Evolutionary conservation across 78 protist species (phyloP).

Genomic region (Tieghemostelium lacteum): DNA sequence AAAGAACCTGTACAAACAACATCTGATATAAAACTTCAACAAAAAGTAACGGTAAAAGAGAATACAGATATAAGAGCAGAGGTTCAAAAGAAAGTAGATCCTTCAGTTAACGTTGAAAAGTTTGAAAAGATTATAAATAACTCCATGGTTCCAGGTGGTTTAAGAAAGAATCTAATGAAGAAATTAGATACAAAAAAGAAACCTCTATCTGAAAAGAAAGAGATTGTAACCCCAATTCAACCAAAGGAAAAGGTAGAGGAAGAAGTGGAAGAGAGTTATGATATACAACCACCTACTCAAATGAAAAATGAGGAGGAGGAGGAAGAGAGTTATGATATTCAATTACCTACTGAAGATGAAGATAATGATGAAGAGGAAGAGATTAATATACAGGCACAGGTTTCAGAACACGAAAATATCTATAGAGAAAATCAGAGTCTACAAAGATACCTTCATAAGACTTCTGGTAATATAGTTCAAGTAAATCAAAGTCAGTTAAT

Average conservation of each 20-base stretch:
- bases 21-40: not conserved
- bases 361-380: not conserved
- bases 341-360: not conserved
- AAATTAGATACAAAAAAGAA: not conserved
- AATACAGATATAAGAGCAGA: not conserved
- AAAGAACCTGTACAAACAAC: not conserved
- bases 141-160: not conserved
- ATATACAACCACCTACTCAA: not conserved
- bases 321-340: not conserved
- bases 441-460: not conserved
- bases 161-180: not conserved
- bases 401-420: not conserved
- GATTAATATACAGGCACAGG: not conserved
- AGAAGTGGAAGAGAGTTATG: not conserved
- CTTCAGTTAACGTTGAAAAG: not conserved
- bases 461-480: not conserved
- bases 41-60: not conserved
- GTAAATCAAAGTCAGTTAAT: not conserved
- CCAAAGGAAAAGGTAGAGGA: not conserved
- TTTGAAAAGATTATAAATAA: not conserved
- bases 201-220: not conserved
- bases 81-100: not conserved
- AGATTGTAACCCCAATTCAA: not conserved
- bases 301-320: not conserved
- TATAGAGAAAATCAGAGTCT: not conserved